Evolutionary conservation across 805 yeast genomes (phyloP), one percentile per base, ranked within the genome.

Genomic region (Maudiozyma serrabonitensis): DNA sequence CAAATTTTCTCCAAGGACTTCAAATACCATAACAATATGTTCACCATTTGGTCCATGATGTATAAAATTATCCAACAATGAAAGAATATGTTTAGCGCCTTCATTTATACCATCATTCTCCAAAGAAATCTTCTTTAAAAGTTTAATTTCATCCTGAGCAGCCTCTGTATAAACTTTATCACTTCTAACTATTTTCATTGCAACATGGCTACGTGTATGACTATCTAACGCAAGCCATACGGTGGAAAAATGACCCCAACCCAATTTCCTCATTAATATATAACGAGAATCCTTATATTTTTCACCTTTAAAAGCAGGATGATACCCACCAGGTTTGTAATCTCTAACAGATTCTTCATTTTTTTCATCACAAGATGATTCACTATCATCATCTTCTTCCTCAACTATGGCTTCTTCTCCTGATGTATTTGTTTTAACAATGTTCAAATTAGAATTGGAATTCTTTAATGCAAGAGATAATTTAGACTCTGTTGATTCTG

Each of bases 241-340:
- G 0, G 96, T 93, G 26, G 95, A 84, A 63, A 93, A 93, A 68
- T 93, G 97, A 35, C 99, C 99, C 99, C 99, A 93, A 0, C 99
- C 99, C 4, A 93, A 72, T 63, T 93, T 93, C 52, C 98, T 78
- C 31, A 87, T 90, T 45, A 93, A 68, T 1, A 82, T 74, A 64
- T 93, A 93, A 51, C 86, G 78, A 18, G 80, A 80, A 49, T 84
- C 73, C 58, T 87, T 85, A 67, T 84, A 91, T 21, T 69, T 68
- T 64, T 95, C 99, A 6, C 98, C 98, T 46, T 88, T 80, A 55
- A 69, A 80, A 12, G 95, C 93, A 0, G 99, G 96, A 62, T 93
- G 99, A 65, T 93, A 93, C 0, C 99, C 99, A 23, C 98, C 98
- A 9, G 82, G 80, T 51, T 80, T 80, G 67, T 93, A 93, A 68